Evolutionary conservation across 352 stramenopile species (phyloP).

Genomic region (Pythium scleroteichum): DNA sequence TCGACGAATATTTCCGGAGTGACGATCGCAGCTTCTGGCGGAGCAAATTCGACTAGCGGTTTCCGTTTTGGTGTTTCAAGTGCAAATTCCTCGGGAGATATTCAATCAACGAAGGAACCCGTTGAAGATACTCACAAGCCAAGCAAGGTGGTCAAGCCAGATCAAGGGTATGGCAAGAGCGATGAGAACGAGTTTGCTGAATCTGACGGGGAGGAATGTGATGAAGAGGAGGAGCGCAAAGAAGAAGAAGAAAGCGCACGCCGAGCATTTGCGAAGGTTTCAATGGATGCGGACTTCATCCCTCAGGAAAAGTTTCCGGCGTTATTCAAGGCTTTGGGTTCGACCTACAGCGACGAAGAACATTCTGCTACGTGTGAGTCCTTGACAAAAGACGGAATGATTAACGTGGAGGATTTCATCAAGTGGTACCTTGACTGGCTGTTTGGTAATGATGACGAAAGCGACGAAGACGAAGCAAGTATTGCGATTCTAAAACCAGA

Average conservation of each 20-base stretch:
- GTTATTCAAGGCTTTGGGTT: slow-evolving; percentile 58
- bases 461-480: slow-evolving; percentile 42
- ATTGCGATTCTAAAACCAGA: slow-evolving; percentile 9
- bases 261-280: slow-evolving; percentile 44
- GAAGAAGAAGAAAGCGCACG: slow-evolving; percentile 61
- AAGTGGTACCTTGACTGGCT: slow-evolving; percentile 69
- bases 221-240: slow-evolving; percentile 64
- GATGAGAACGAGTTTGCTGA: slow-evolving; percentile 63
- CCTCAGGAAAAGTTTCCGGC: slow-evolving; percentile 44
- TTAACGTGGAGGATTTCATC: slow-evolving; percentile 57
- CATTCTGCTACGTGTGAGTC: slow-evolving; percentile 39
- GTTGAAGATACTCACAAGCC: not conserved
- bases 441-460: slow-evolving; percentile 48
- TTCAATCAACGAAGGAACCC: not conserved
- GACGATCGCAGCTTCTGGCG: too few species aligned
- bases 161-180: slow-evolving; percentile 58
- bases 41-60: not conserved
- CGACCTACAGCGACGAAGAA: slow-evolving; percentile 61
- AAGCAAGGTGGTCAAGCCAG: slow-evolving; percentile 1
- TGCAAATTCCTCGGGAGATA: not conserved
- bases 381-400: slow-evolving; percentile 47
- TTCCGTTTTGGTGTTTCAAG: not conserved
- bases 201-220: slow-evolving; percentile 47
- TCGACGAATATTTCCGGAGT: too few species aligned
- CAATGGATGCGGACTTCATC: slow-evolving; percentile 36